Conservation (phyloP, 148 eudicot species). For the Selenicereus undatus region DNA sequence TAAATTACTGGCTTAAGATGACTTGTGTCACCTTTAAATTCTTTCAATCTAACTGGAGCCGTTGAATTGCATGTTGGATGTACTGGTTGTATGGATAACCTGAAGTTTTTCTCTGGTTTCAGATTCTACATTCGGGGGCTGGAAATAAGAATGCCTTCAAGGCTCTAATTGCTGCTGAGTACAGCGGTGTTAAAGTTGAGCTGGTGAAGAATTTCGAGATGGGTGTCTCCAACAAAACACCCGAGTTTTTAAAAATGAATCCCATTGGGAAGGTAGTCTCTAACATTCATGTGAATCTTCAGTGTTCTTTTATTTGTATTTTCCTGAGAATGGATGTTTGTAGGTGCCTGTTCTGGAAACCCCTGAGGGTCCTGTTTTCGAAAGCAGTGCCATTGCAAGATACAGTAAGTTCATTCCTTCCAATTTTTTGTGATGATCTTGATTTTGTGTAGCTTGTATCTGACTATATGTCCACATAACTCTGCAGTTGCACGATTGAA, state of each 20-base stretch:
- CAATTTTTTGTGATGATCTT: constrained; percentile 16
- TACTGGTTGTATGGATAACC: too few species aligned
- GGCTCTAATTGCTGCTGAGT: constrained; percentile 16
- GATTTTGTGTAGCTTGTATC: constrained; percentile 17
- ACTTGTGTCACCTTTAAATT: too few species aligned
- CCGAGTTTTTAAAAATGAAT: constrained; percentile 64
- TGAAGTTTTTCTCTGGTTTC: background rate
- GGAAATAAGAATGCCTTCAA: constrained; percentile 4
- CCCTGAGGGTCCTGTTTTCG: constrained; percentile 56
- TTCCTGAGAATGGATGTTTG: background rate
- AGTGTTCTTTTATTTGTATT: background rate
- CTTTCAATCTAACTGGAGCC: too few species aligned
- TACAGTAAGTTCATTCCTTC: constrained; percentile 38
- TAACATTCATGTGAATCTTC: background rate
- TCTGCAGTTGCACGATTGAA: constrained; percentile 47
- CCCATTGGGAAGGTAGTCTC: constrained; percentile 65
- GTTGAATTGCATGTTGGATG: too few species aligned
- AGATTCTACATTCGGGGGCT: background rate
- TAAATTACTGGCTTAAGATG: background rate
- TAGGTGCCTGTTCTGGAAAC: constrained; percentile 73
- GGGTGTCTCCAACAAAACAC: constrained; percentile 74
- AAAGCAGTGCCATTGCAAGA: constrained; percentile 74
- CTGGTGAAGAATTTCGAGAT: constrained; percentile 50
- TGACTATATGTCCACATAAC: background rate
- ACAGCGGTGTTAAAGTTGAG: constrained; percentile 50